Evolutionary conservation across 345 rosid genomes (phyloP), one percentile per base, ranked within the genome.

Genomic region (Microthlaspi erraticum): DNA sequence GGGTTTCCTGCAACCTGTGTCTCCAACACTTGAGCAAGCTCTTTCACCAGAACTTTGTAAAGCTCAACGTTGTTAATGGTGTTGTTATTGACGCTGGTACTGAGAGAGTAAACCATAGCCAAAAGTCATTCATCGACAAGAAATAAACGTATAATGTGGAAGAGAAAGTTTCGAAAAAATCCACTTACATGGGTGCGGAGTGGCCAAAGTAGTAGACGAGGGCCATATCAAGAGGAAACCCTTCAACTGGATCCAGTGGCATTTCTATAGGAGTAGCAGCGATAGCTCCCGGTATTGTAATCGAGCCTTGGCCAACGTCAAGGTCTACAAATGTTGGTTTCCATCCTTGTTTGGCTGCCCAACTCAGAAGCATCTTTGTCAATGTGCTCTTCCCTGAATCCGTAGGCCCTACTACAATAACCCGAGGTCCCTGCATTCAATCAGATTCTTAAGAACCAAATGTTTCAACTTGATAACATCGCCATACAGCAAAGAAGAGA

Each of bases 321-420:
- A 91, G 82, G 81, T 87, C 96, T 33, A 91, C 91, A 81, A 73
- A 93, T 20, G 90, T 89, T 72, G 93, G 96, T 75, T 89, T 86
- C 88, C 88, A 93, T 41, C 94, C 96, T 49, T 78, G 92, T 79
- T 91, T 93, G 58, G 96, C 95, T 52, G 97, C 92, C 97, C 98
- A 93, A 73, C 97, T 93, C 42, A 94, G 89, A 66, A 94, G 99
- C 95, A 94, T 94, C 70, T 83, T 89, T 2, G 91, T 80, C 79
- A 89, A 75, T 23, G 97, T 85, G 80, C 96, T 91, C 82, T 93
- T 93, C 43, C 96, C 97, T n/a, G 87, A 91, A 85, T 93, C 98
- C 1, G 84, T 81, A 60, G 95, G 97, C 42, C 96, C 97, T 38
- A 89, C 96, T 37, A 91, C 86, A 75, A 91, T 89, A 63, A 89